Evolutionary conservation across 495 filamentous ascomycete genomes (phyloP).

Genomic region (Aspergillus heteromorphus): DNA sequence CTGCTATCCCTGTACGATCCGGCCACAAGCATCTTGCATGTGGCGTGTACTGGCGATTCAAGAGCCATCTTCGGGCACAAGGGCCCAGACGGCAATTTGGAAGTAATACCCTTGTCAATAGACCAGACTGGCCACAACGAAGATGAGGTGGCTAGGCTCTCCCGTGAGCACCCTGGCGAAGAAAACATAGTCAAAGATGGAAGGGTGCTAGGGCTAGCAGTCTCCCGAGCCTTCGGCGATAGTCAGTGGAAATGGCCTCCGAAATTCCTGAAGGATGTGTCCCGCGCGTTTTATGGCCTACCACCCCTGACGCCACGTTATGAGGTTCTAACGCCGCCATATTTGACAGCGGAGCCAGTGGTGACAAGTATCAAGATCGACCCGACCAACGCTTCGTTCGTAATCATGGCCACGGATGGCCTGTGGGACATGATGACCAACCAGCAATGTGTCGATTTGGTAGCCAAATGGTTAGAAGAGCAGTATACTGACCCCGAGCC

Average conservation of each 20-base stretch:
- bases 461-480: conserved; percentile 49
- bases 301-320: conserved; percentile 32
- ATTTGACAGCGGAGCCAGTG: conserved; percentile 60
- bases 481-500: conserved; percentile 12
- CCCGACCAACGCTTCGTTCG: conserved; percentile 42
- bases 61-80: conserved; percentile 55
- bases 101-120: conserved; percentile 44
- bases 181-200: conserved; percentile 46
- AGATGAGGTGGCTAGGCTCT: conserved; percentile 45
- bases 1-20: conserved; percentile 53
- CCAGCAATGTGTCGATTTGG: conserved; percentile 54
- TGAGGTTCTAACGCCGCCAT: conserved; percentile 50
- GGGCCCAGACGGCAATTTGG: conserved; percentile 40
- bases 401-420: conserved; percentile 62
- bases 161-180: conserved; percentile 55
- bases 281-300: conserved; percentile 43
- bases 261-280: conserved; percentile 36
- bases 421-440: conserved; percentile 58
- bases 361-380: conserved; percentile 52
- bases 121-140: conserved; percentile 56
- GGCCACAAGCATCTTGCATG: conserved; percentile 40
- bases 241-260: conserved; percentile 57
- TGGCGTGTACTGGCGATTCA: conserved; percentile 56
- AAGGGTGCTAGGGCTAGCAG: conserved; percentile 50
- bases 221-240: conserved; percentile 62